These are phyloP conservation scores for Aspergillus steynii DNA, from an alignment of 495 filamentous ascomycete genomes.

Conservation along the genomic window DNA sequence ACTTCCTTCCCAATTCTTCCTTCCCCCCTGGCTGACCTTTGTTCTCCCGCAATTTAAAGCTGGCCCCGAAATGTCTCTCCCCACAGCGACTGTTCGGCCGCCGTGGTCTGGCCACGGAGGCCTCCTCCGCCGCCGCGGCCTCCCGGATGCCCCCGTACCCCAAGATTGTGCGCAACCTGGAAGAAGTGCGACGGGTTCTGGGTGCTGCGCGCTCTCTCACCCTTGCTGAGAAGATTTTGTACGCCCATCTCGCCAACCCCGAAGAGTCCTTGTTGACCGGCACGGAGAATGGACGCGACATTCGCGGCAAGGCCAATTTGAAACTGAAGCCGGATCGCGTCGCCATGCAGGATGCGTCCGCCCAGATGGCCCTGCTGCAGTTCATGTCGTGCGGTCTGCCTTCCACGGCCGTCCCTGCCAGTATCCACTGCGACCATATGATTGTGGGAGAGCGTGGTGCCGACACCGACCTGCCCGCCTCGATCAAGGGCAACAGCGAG, in stretches of 20 bases:
- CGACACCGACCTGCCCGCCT: constrained; percentile 80
- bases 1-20: not conserved
- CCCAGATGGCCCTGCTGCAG: constrained; percentile 96
- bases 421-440: constrained; percentile 99
- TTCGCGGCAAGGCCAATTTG: constrained; percentile 87
- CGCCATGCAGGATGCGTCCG: constrained; percentile 98
- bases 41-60: constrained; percentile 12
- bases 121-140: constrained; percentile 30
- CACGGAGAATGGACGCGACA: constrained; percentile 73
- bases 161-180: constrained; percentile 58
- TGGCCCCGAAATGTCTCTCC: constrained; percentile 29
- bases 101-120: constrained; percentile 37
- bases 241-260: constrained; percentile 86
- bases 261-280: constrained; percentile 81
- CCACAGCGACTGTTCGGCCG: constrained; percentile 20
- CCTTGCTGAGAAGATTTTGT: constrained; percentile 95
- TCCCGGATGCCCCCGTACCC: constrained; percentile 64
- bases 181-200: constrained; percentile 70
- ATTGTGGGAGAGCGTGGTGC: constrained; percentile 90
- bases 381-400: constrained; percentile 97
- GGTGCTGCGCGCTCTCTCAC: constrained; percentile 69
- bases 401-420: constrained; percentile 91
- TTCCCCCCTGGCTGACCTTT: constrained; percentile 7
- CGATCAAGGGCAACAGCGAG: constrained; percentile 91
- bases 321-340: constrained; percentile 98